phyloP scores from a whole-genome alignment of 129 eudicot species.

The Pseudognaphalium luteoalbum region DNA sequence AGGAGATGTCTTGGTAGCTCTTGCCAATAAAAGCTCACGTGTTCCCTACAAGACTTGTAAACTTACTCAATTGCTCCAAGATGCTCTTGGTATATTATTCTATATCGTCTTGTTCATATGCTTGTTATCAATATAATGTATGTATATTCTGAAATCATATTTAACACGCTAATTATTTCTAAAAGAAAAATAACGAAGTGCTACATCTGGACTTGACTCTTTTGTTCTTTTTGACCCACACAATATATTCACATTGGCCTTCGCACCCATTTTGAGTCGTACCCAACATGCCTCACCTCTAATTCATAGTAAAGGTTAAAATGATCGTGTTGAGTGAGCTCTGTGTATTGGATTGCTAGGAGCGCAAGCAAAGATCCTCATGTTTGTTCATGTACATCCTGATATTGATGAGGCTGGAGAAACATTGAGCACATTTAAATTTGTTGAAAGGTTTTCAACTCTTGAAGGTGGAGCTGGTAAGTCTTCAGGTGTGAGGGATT shows the following conservation, averaged over 20 bases:
- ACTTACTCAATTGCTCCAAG: constrained; percentile 81
- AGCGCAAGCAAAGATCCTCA: constrained; percentile 83
- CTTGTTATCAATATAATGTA: not conserved
- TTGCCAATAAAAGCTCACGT: constrained; percentile 51
- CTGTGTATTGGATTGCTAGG: constrained; percentile 38
- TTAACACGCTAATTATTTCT: not conserved
- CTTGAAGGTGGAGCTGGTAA: constrained; percentile 81
- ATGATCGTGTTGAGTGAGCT: constrained; percentile 7
- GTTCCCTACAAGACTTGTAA: constrained; percentile 61
- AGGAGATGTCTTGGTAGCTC: constrained; percentile 70
- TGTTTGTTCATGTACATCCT: constrained; percentile 89
- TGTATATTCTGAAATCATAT: not conserved
- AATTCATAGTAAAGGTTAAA: not conserved
- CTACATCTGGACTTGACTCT: not conserved
- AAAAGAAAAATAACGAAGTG: too few relatives aligned
- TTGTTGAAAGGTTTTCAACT: constrained; percentile 77
- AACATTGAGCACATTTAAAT: constrained; percentile 77
- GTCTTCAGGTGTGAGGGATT: constrained; percentile 57
- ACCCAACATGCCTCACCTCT: not conserved
- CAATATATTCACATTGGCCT: not conserved
- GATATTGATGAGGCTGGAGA: constrained; percentile 61
- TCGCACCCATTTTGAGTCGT: not conserved
- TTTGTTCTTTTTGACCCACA: not conserved
- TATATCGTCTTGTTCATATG: not conserved
- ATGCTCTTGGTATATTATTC: constrained; percentile 51